Conservation (phyloP, 2,329 filamentous ascomycete species). For the Colletotrichum sp. region DNA sequence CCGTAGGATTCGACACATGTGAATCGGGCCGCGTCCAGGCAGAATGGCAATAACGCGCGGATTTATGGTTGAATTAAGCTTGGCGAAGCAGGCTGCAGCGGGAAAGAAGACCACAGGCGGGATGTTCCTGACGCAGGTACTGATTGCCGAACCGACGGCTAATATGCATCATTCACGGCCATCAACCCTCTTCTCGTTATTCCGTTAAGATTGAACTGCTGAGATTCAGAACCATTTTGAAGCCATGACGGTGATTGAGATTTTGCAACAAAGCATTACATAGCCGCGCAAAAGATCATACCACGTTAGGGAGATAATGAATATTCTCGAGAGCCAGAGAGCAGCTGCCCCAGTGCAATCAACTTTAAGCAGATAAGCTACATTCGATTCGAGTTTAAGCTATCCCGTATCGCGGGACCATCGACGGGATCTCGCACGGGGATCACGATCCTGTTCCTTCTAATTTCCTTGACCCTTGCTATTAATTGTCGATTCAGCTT, state of each 20-base stretch:
- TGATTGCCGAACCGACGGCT: background rate
- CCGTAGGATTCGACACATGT: background rate
- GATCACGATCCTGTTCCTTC: background rate
- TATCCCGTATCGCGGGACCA: background rate
- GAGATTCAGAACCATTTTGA: background rate
- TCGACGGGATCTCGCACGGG: background rate
- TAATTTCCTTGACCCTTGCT: background rate
- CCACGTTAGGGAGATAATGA: background rate
- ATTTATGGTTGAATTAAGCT: background rate
- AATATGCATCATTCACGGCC: background rate
- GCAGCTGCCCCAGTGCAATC: background rate
- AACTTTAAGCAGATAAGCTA: background rate
- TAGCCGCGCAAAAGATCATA: background rate
- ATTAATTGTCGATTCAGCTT: background rate
- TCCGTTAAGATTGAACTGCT: rapidly evolving
- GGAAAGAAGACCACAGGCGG: background rate
- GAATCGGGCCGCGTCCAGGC: background rate
- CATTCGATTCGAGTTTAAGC: background rate
- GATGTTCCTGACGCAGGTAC: background rate
- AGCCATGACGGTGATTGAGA: rapidly evolving
- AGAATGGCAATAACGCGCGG: background rate
- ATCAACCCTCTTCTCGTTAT: background rate
- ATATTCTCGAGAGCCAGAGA: background rate
- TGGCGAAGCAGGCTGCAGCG: background rate
- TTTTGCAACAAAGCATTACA: no score